Conservation (phyloP, 2,329 filamentous ascomycete genomes). For the Penicillium griseofulvum region DNA sequence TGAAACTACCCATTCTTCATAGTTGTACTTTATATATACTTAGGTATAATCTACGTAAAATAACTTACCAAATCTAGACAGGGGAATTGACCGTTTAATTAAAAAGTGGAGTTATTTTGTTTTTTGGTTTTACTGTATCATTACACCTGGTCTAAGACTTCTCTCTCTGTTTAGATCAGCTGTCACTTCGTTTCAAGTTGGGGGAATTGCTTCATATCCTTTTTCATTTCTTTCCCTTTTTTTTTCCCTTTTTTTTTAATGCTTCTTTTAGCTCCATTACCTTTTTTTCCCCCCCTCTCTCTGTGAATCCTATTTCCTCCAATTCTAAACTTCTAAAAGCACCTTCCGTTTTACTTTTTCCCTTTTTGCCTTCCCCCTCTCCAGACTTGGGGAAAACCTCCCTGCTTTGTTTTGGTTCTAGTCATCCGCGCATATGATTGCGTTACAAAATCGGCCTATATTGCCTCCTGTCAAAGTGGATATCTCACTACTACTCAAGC, state of each 20-base stretch:
- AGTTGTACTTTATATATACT: too few relatives aligned
- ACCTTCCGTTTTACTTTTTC: background rate
- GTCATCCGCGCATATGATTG: conserved; percentile 43
- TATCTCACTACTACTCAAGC: conserved; percentile 87
- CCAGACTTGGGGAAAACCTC: background rate
- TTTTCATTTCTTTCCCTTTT: background rate
- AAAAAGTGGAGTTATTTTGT: conserved; percentile 16
- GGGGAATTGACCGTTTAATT: conserved; percentile 21
- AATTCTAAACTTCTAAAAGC: background rate
- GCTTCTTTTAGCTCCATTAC: background rate
- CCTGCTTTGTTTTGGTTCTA: background rate
- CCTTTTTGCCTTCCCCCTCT: background rate
- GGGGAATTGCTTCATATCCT: conserved; percentile 1
- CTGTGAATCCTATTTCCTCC: background rate
- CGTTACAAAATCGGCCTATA: conserved; percentile 41
- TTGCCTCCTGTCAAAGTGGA: conserved; percentile 72
- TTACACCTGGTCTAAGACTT: too few relatives aligned
- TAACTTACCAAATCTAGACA: background rate
- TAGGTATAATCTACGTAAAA: too few relatives aligned
- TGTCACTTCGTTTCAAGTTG: conserved; percentile 12
- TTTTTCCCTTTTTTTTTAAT: background rate
- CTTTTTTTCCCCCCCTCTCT: background rate
- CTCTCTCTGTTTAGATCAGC: conserved; percentile 2
- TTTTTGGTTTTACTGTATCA: too few relatives aligned
- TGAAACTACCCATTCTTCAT: too few relatives aligned